phyloP scores from a whole-genome alignment of 2,329 filamentous ascomycete species.

The Penicillium nordicum region DNA sequence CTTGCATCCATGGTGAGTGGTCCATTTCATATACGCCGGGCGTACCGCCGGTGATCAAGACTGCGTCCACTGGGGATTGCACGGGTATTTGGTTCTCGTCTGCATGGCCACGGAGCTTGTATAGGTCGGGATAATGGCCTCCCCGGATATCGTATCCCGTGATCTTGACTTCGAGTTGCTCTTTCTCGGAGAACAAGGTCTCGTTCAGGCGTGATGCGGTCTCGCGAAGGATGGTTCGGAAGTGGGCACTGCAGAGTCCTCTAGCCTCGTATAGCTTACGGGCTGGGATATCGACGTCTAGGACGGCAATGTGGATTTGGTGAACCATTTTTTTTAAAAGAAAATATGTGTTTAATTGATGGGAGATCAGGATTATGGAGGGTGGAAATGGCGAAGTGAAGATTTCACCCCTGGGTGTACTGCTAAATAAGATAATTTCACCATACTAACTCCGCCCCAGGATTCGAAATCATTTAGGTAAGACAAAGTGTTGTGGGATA shows the following conservation, averaged over 20 bases:
- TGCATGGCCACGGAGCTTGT: slow-evolving; percentile 16
- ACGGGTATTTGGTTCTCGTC: slow-evolving; percentile 12
- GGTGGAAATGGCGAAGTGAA: background rate
- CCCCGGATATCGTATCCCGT: slow-evolving; percentile 27
- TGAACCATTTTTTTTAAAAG: slow-evolving; percentile 14
- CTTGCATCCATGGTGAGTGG: slow-evolving; percentile 29
- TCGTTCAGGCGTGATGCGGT: slow-evolving; percentile 23
- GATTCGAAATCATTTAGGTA: slow-evolving; percentile 12
- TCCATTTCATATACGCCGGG: slow-evolving; percentile 29
- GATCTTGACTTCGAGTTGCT: slow-evolving; percentile 20
- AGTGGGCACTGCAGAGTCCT: slow-evolving; percentile 27
- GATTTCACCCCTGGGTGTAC: background rate
- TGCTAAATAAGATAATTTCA: slow-evolving; percentile 1
- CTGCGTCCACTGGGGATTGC: slow-evolving; percentile 23
- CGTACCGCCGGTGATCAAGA: slow-evolving; percentile 34
- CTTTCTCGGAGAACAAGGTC: slow-evolving; percentile 7
- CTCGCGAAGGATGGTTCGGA: slow-evolving; percentile 24
- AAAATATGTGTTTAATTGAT: background rate
- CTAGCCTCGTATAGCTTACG: slow-evolving; percentile 24
- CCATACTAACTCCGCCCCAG: background rate
- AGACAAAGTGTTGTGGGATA: slow-evolving; percentile 2
- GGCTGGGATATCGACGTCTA: slow-evolving; percentile 28
- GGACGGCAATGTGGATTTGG: slow-evolving; percentile 25
- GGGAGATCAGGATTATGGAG: background rate
- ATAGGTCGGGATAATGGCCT: slow-evolving; percentile 26